A percentile compares a stretch with the other conserved stretches of the same genome.
Evolutionary conservation across 129 eudicot species (phyloP).

Genomic region (Helichrysum umbraculigerum): DNA sequence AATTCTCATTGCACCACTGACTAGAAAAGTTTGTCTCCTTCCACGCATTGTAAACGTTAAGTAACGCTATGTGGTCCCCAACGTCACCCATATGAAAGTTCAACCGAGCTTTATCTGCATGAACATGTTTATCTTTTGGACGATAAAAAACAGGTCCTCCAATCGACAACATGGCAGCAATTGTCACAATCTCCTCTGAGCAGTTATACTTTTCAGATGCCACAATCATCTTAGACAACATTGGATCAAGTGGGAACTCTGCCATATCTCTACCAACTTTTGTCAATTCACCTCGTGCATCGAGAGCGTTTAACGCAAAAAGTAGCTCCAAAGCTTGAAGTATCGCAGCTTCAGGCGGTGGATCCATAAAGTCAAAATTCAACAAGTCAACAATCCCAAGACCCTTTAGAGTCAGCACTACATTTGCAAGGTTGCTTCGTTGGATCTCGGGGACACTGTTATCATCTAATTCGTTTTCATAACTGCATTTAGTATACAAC

Average conservation of each 20-base stretch:
- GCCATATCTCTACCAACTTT: conserved; percentile 92
- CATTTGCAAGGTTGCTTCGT: conserved; percentile 86
- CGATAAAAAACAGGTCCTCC: conserved; percentile 83
- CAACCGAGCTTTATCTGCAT: conserved; percentile 87
- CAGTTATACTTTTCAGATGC: conserved; percentile 84
- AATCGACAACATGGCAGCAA: conserved; percentile 81
- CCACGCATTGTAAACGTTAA: conserved; percentile 83
- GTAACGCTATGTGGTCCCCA: conserved; percentile 86
- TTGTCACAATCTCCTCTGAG: conserved; percentile 78
- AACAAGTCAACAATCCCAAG: conserved; percentile 79
- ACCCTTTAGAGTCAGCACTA: conserved; percentile 73
- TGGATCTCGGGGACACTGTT: conserved; percentile 85
- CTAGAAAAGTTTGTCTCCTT: conserved; percentile 73
- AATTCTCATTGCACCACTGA: conserved; percentile 89
- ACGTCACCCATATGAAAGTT: conserved; percentile 81
- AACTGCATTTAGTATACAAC: conserved; percentile 64
- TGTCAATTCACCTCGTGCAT: conserved; percentile 76
- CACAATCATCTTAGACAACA: conserved; percentile 90
- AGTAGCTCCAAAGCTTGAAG: conserved; percentile 79
- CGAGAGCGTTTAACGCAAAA: conserved; percentile 75
- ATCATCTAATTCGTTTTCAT: conserved; percentile 68
- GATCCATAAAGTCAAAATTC: conserved; percentile 89
- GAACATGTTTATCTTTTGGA: conserved; percentile 85
- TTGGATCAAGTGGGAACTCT: conserved; percentile 95
- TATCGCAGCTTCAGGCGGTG: conserved; percentile 79